Evolutionary conservation across 2,329 filamentous ascomycete species (phyloP).

Genomic region (Coniochaeta sp.): DNA sequence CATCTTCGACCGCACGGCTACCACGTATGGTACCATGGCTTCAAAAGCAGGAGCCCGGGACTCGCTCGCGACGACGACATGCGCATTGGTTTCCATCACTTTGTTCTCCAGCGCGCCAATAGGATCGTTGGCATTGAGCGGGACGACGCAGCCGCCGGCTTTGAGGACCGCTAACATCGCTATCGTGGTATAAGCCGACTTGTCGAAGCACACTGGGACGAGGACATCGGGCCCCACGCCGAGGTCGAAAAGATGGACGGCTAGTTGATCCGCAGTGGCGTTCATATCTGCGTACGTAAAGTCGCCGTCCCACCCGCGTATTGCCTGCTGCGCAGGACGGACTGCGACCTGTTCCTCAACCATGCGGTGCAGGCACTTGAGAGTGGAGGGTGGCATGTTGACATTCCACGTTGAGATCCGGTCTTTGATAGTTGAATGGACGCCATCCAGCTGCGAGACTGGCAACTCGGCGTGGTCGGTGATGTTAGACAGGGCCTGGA

Average conservation of each 20-base stretch:
- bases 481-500: conserved; percentile 13
- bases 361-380: conserved; percentile 13
- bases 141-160: conserved; percentile 1
- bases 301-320: conserved; percentile 5
- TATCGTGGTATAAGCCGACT: conserved; percentile 1
- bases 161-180: conserved; percentile 3
- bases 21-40: conserved; percentile 13
- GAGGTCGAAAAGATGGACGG: not conserved
- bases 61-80: conserved; percentile 12
- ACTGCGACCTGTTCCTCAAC: conserved; percentile 13
- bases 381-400: conserved; percentile 11
- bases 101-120: not conserved
- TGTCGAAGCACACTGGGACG: conserved; percentile 5
- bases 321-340: conserved; percentile 6
- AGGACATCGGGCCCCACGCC: not conserved
- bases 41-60: conserved; percentile 8
- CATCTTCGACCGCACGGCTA: conserved; percentile 8
- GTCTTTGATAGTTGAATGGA: conserved; percentile 9
- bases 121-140: conserved; percentile 1
- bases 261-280: not conserved
- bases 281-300: conserved; percentile 2
- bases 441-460: conserved; percentile 10
- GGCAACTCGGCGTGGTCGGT: conserved; percentile 7
- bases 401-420: conserved; percentile 14
- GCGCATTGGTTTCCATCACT: not conserved